Conservation (phyloP, 371 early-diverging fungal genomes). For the Cokeromyces recurvatus region DNA sequence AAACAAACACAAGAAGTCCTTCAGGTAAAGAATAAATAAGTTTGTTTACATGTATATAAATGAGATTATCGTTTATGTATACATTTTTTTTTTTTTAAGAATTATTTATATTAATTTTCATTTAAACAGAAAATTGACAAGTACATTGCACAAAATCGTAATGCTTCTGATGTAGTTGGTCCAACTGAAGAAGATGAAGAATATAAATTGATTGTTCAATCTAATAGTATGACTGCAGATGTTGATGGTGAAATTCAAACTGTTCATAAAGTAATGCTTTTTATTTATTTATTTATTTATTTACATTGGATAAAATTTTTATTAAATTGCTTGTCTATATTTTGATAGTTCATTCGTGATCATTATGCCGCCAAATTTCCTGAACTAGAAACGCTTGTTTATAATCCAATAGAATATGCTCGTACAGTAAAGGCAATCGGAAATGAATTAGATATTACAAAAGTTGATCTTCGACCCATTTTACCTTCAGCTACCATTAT, state of each 20-base stretch:
- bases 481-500: conserved; percentile 84
- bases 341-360: conserved; percentile 79
- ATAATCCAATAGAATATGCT: conserved; percentile 86
- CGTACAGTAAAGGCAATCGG: conserved; percentile 85
- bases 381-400: conserved; percentile 86
- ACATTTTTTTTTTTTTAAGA: neutral
- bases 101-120: too few relatives aligned
- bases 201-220: conserved; percentile 81
- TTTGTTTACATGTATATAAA: neutral
- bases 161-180: conserved; percentile 42
- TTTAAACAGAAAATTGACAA: conserved; percentile 48
- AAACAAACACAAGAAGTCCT: conserved; percentile 41
- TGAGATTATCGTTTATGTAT: neutral
- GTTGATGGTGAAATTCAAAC: conserved; percentile 85
- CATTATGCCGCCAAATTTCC: conserved; percentile 87
- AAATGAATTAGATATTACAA: conserved; percentile 64
- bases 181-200: conserved; percentile 81
- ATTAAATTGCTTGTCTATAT: too few relatives aligned
- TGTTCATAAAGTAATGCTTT: conserved; percentile 83
- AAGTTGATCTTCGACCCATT: conserved; percentile 69
- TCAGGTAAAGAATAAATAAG: too few relatives aligned
- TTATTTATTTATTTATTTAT: too few relatives aligned
- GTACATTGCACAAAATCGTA: conserved; percentile 34
- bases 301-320: too few relatives aligned
- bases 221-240: conserved; percentile 81